These are phyloP conservation scores for Carex kokanica DNA, from an alignment of 176 grass and related monocot genomes.

Conservation along the genomic window DNA sequence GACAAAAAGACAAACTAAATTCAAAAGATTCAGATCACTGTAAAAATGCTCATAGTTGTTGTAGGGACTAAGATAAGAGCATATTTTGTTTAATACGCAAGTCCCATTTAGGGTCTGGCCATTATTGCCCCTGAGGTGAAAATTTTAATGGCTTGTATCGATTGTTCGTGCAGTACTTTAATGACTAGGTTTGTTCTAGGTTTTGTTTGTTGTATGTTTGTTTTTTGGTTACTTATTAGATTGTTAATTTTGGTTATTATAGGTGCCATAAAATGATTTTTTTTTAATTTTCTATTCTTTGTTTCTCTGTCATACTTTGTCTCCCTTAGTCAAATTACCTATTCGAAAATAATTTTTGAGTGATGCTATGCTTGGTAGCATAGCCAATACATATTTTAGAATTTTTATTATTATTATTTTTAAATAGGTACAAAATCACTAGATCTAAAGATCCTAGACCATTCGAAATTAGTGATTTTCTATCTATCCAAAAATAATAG, in stretches of 20 bases:
- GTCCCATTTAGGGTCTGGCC: constrained; percentile 11
- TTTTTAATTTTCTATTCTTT: background rate
- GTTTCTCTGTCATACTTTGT: background rate
- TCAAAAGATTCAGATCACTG: background rate
- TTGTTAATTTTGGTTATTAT: constrained; percentile 18
- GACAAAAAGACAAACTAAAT: constrained; percentile 37
- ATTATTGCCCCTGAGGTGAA: constrained; percentile 17
- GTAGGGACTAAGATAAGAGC: constrained; percentile 18
- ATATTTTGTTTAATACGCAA: constrained; percentile 11
- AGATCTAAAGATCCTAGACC: no score
- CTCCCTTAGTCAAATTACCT: background rate
- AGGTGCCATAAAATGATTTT: background rate
- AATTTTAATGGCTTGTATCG: constrained; percentile 32
- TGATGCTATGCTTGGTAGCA: no score
- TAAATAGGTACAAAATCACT: no score
- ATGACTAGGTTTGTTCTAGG: constrained; percentile 29
- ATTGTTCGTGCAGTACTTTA: constrained; percentile 15
- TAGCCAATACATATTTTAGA: no score
- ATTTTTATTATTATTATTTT: no score
- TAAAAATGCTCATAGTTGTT: background rate
- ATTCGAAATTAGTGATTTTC: no score
- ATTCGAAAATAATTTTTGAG: background rate
- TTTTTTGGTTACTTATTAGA: constrained; percentile 31
- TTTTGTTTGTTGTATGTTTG: constrained; percentile 29
- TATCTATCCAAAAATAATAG: no score